Evolutionary conservation across 352 stramenopile species (phyloP).

Genomic region (Pythium apleroticum): DNA sequence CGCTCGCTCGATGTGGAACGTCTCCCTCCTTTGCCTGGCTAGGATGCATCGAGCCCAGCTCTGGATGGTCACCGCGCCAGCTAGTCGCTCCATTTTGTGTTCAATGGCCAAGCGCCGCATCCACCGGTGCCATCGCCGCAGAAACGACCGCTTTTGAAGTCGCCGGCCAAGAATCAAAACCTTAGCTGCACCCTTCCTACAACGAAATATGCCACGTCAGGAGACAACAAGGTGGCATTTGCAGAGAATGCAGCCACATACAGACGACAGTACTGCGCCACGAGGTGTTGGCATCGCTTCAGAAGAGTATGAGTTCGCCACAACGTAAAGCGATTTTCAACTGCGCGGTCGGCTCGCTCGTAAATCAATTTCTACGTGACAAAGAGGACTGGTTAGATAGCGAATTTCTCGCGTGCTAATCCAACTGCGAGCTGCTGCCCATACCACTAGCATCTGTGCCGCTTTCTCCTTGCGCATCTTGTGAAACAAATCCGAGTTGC

Average conservation of each 20-base stretch:
- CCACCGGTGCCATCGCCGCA: slow-evolving; percentile 41
- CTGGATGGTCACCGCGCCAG: slow-evolving; percentile 49
- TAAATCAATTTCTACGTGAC: slow-evolving; percentile 1
- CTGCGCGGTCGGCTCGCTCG: not conserved
- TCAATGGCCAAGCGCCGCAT: slow-evolving; percentile 22
- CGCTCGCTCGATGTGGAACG: slow-evolving; percentile 30
- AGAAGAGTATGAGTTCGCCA: slow-evolving; percentile 32
- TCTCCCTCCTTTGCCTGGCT: slow-evolving; percentile 27
- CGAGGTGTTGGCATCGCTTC: slow-evolving; percentile 27
- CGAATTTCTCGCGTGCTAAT: not conserved
- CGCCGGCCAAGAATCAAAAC: slow-evolving; percentile 39
- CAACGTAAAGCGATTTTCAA: slow-evolving; percentile 22
- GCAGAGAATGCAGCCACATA: slow-evolving; percentile 15
- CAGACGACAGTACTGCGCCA: slow-evolving; percentile 49
- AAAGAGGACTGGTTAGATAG: not conserved
- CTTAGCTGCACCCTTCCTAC: slow-evolving; percentile 49
- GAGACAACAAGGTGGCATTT: not conserved
- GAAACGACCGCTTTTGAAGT: slow-evolving; percentile 27
- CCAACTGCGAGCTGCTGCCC: not conserved
- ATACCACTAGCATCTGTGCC: slow-evolving; percentile 39
- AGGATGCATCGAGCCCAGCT: slow-evolving; percentile 43
- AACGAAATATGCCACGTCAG: not conserved
- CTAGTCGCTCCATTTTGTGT: slow-evolving; percentile 39
- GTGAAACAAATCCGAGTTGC: slow-evolving; percentile 17
- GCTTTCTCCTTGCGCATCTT: slow-evolving; percentile 41